phyloP scores from a whole-genome alignment of 257 asterid genomes.

The Lycium barbarum region DNA sequence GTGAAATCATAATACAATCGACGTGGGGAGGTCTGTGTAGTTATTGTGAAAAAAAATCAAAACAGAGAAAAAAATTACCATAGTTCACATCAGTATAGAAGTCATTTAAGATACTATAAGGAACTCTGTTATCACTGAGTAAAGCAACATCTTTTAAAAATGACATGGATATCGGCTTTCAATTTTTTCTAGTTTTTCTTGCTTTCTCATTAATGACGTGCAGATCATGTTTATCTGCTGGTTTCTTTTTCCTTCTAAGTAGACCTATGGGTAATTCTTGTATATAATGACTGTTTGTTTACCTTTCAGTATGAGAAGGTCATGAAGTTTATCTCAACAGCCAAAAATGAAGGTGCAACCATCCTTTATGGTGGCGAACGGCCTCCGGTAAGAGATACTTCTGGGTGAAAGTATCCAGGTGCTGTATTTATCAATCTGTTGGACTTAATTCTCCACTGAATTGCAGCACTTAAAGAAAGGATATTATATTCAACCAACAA shows the following conservation, averaged over 20 bases:
- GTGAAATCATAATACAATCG: background rate
- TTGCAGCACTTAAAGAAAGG: constrained; percentile 90
- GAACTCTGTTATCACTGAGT: background rate
- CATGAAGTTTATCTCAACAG: constrained; percentile 69
- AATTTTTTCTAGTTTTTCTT: background rate
- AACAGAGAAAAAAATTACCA: background rate
- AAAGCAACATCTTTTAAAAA: background rate
- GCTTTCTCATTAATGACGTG: constrained; percentile 20
- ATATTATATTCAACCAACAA: constrained; percentile 73
- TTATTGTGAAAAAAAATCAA: background rate
- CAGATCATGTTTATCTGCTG: background rate
- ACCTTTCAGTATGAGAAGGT: constrained; percentile 76
- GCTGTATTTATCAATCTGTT: constrained; percentile 1
- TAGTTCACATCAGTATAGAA: background rate
- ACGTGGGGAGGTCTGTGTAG: background rate
- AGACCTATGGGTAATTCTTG: background rate
- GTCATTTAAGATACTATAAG: constrained; percentile 5
- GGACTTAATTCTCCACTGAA: constrained; percentile 26
- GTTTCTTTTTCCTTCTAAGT: background rate
- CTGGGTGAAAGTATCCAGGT: constrained; percentile 22
- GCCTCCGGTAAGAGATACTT: constrained; percentile 60
- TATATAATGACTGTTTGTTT: constrained; percentile 18
- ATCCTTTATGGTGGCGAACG: constrained; percentile 80
- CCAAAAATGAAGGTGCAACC: constrained; percentile 88
- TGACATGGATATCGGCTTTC: constrained; percentile 13